Evolutionary conservation across 2,329 filamentous ascomycete species (phyloP).

Genomic region (Balansia obtecta): DNA sequence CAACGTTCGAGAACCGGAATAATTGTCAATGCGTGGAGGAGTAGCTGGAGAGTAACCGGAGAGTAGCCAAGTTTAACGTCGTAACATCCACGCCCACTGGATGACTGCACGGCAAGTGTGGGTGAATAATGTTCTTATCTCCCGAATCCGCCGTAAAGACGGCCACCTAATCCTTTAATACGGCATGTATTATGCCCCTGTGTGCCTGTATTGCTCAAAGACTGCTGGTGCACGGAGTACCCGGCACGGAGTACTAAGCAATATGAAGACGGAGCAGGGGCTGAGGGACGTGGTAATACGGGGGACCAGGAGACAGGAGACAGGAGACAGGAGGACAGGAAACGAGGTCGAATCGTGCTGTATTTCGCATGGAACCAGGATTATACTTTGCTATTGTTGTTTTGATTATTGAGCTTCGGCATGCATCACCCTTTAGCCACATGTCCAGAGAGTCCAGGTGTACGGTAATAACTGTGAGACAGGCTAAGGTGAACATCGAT

Average conservation of each 20-base stretch:
- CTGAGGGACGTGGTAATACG: background rate
- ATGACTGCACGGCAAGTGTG: background rate
- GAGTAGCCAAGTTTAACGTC: background rate
- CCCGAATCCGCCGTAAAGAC: background rate
- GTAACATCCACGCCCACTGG: background rate
- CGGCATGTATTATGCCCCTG: background rate
- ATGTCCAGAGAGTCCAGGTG: background rate
- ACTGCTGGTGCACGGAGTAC: no score
- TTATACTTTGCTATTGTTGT: background rate
- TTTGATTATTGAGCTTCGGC: background rate
- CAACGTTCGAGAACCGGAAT: background rate
- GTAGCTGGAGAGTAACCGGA: background rate
- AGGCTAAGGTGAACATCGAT: background rate
- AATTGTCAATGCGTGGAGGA: background rate
- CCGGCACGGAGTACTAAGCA: no score
- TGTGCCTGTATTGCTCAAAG: background rate
- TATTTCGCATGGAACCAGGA: background rate
- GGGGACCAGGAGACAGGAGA: background rate
- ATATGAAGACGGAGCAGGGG: background rate
- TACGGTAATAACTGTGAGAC: background rate
- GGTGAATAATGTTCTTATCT: background rate
- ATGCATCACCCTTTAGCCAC: background rate
- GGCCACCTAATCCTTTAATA: background rate
- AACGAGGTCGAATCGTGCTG: background rate
- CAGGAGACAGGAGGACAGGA: background rate